Evolutionary conservation across 1,284 basidiomycete genomes (phyloP).

Genomic region (Pascua guehoae): DNA sequence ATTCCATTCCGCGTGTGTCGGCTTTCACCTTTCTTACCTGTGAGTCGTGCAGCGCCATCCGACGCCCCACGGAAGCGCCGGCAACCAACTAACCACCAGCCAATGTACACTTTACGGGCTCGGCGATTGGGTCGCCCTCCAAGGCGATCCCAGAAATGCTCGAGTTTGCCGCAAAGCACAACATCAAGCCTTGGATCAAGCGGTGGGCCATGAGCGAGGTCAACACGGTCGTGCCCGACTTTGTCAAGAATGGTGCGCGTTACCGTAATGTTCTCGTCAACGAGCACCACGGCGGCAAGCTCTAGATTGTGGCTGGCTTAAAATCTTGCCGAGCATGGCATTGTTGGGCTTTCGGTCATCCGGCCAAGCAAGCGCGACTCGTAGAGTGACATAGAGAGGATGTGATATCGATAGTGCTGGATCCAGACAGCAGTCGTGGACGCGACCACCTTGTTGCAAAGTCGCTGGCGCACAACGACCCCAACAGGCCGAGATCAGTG

Average conservation of each 20-base stretch:
- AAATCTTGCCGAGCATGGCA: too few species aligned
- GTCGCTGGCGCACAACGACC: too few species aligned
- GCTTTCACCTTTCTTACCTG: not conserved
- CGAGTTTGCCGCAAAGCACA: conserved; percentile 29
- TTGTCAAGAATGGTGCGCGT: conserved; percentile 45
- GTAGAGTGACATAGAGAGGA: too few species aligned
- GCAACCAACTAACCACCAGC: not conserved
- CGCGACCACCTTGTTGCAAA: too few species aligned
- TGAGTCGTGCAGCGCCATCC: conserved; percentile 29
- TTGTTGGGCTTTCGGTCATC: too few species aligned
- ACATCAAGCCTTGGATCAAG: conserved; percentile 31
- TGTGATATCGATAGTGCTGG: too few species aligned
- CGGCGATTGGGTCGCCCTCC: conserved; percentile 44
- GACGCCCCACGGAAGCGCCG: conserved; percentile 34
- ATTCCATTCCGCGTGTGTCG: too few species aligned
- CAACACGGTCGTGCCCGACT: conserved; percentile 48
- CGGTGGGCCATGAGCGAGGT: conserved; percentile 46
- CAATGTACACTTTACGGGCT: conserved; percentile 23
- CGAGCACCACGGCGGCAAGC: conserved; percentile 29
- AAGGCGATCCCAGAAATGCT: conserved; percentile 49
- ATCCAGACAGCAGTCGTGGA: too few species aligned
- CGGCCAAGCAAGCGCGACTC: too few species aligned
- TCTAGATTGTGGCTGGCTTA: conserved; percentile 6
- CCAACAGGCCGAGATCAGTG: too few species aligned
- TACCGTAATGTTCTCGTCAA: conserved; percentile 51